Evolutionary conservation across 441 rosid species (phyloP).

Genomic region (Erysimum cheiri): DNA sequence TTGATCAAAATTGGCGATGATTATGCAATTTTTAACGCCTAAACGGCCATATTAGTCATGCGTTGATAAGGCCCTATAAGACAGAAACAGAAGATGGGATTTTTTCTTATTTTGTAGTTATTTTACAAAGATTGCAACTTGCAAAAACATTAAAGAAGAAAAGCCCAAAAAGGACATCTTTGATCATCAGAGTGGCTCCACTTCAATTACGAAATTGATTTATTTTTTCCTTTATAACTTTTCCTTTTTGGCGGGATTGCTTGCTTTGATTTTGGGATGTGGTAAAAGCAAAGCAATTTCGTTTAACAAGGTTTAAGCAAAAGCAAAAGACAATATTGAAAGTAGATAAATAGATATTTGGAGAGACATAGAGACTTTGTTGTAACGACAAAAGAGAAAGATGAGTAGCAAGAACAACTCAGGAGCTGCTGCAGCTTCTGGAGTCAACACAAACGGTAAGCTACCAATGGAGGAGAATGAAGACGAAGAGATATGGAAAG

Average conservation of each 20-base stretch:
- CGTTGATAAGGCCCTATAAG: neutral
- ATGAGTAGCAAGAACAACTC: conserved; percentile 45
- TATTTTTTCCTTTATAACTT: conserved; percentile 4
- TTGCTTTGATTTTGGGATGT: conserved; percentile 45
- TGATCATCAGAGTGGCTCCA: conserved; percentile 35
- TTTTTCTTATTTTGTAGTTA: too few species aligned
- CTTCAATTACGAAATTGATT: conserved; percentile 9
- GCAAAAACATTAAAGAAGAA: conserved; percentile 29
- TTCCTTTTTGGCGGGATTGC: conserved; percentile 45
- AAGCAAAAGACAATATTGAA: conserved; percentile 46
- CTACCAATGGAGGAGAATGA: conserved; percentile 57
- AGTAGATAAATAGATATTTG: conserved; percentile 15
- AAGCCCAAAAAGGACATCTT: conserved; percentile 15
- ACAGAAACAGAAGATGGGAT: neutral
- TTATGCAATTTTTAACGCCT: neutral
- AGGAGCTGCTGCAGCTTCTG: conserved; percentile 46
- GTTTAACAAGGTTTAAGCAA: conserved; percentile 61
- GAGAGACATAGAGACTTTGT: conserved; percentile 4
- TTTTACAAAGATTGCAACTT: conserved; percentile 6
- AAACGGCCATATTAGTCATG: neutral
- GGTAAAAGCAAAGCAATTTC: conserved; percentile 61
- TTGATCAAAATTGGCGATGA: neutral
- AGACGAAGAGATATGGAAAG: conserved; percentile 58
- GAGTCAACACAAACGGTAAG: conserved; percentile 46
- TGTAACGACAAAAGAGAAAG: conserved; percentile 1